A percentile compares a stretch with the other conserved stretches of the same genome.
These are phyloP conservation scores for Emmonsia crescens DNA, from an alignment of 2,329 filamentous ascomycete species.

Conservation along the genomic window DNA sequence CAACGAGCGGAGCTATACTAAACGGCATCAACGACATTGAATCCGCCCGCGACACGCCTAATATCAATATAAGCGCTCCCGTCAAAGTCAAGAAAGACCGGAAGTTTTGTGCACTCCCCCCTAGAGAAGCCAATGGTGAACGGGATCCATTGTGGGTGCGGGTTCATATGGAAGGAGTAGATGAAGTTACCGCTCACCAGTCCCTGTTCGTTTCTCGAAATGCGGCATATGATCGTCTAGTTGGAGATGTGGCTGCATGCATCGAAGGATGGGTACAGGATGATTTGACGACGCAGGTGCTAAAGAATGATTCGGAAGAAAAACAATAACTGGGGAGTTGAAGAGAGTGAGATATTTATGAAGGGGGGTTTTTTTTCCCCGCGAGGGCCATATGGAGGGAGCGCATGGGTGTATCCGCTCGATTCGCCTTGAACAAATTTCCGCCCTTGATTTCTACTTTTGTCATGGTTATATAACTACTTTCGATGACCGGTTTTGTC, in stretches of 20 bases:
- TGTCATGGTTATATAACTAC: not conserved
- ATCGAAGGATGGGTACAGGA: slow-evolving; percentile 55
- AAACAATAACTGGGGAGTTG: not conserved
- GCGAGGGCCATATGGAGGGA: not conserved
- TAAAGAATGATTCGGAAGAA: slow-evolving; percentile 6
- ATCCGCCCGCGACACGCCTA: not conserved
- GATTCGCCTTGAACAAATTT: not conserved
- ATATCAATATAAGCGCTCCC: slow-evolving; percentile 9
- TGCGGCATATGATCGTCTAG: slow-evolving; percentile 61
- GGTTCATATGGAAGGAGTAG: slow-evolving; percentile 70
- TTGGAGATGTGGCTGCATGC: slow-evolving; percentile 59
- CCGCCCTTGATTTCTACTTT: not conserved
- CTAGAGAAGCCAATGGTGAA: slow-evolving; percentile 44
- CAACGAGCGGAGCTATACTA: not conserved
- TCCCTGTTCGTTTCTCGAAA: slow-evolving; percentile 57
- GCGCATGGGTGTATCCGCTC: not conserved
- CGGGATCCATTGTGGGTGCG: slow-evolving; percentile 64
- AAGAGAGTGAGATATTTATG: not conserved
- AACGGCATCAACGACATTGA: not conserved
- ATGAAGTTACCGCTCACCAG: slow-evolving; percentile 78
- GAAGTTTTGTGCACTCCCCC: slow-evolving; percentile 69
- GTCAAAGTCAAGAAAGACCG: slow-evolving; percentile 42
- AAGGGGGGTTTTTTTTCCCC: not conserved
- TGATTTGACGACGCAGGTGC: slow-evolving; percentile 10
- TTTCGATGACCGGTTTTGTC: not conserved